Evolutionary conservation across 805 yeast genomes (phyloP).

Genomic region (Maudiozyma saulgeensis): DNA sequence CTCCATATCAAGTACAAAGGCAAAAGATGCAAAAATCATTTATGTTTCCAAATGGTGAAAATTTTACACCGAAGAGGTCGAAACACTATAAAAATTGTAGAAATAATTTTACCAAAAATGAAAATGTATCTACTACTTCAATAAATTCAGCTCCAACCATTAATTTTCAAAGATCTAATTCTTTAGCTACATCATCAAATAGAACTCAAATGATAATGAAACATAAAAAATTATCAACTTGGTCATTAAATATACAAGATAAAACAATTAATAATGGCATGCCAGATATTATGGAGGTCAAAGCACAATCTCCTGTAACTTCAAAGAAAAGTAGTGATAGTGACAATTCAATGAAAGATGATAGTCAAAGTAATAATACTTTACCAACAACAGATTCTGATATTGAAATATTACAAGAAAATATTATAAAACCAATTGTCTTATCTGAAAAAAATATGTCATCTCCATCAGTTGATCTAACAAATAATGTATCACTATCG

Average conservation of each 20-base stretch:
- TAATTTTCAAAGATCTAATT: not conserved
- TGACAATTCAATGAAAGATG: constrained; percentile 1
- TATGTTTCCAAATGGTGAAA: constrained; percentile 28
- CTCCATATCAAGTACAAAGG: constrained; percentile 26
- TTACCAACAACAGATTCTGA: not conserved
- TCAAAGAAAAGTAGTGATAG: constrained; percentile 2
- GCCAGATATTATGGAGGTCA: not conserved
- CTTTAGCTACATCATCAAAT: not conserved
- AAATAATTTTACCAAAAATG: not conserved
- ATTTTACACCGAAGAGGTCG: constrained; percentile 22
- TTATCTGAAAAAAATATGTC: not conserved
- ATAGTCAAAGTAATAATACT: not conserved
- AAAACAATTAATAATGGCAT: not conserved
- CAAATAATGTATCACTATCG: too few species aligned
- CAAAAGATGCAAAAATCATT: constrained; percentile 22
- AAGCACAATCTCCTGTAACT: not conserved
- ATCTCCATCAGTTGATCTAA: too few species aligned
- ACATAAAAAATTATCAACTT: not conserved
- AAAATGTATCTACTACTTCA: not conserved
- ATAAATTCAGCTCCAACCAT: not conserved
- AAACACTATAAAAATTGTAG: not conserved
- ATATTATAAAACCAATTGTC: not conserved
- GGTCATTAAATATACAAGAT: not conserved
- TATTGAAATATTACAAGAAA: not conserved
- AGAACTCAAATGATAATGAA: too few species aligned